Evolutionary conservation across 768 basidiomycete genomes (phyloP), one percentile per base, ranked within the genome.

Genomic region (Neoboletus magnificus): DNA sequence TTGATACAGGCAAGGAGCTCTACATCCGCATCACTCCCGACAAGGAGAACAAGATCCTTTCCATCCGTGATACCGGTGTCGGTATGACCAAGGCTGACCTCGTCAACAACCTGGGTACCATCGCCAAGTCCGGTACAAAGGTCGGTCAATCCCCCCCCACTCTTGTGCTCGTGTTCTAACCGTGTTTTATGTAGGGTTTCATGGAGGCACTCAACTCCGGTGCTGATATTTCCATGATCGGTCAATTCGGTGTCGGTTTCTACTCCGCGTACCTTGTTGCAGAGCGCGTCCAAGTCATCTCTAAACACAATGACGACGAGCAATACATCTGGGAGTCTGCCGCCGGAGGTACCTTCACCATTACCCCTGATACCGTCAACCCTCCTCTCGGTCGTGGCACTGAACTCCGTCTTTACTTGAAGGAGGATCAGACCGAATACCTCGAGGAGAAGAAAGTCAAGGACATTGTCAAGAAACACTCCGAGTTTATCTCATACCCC

Each of bases 321-420:
- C 96, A 98, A 76, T 98, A 99, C 80, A 94, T 99, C 76, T 99
- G 96, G 97, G 96, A 99, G 82, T 99, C 96, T n/a, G 89, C 97
- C 60, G 96, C 96, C 32, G 97, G 96, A 71, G 97, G 96, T 54
- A 99, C 96, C 50, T 99, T 98, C 81, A 98, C 97, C 69, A 97
- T 99, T 79, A 97, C 95, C 47, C 87, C 78, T 55, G 96, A 98
- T 74, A 91, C 85, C 58, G 76, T 87, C 72, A 95, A 95, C 79
- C 86, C 89, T 23, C 82, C 91, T 61, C 83, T 99, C 54, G 92
- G 91, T 55, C 95, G 97, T 71, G 96, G 97, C 76, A 87, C 90
- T 47, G 91, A 96, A 76, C 83, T 96, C 66, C 87, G 87, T 61
- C 86, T 96, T 57, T 92, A 77, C 83, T 78, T 99, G 74, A 98